Evolutionary conservation across 345 rosid species (phyloP), one percentile per base, ranked within the genome.

Genomic region (Moricandia moricandioides): DNA sequence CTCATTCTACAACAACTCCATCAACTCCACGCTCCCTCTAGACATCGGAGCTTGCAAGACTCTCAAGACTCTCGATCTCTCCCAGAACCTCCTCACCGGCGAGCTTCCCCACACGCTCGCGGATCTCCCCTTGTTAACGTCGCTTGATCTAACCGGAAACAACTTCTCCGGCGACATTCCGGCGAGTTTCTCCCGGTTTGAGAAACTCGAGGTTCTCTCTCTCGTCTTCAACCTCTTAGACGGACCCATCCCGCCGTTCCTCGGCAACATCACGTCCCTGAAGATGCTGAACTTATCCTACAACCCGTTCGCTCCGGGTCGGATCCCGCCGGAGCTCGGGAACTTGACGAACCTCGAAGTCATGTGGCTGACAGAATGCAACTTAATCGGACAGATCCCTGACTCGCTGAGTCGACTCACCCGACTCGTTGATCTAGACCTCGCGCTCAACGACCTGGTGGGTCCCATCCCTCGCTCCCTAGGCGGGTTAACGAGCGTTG

Each of bases 111-210:
- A 34, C 65, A 78, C 89, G 5, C 76, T 95, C 8, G 82, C 92
- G 0, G 85, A 86, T 67, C 86, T 96, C 1, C 85, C 90, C 5
- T 24, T 63, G 34, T 84, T 96, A 6, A 78, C 73, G 1, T 75
- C 73, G 66, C 85, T 96, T 10, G 98, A 92, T 79, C 80, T 96
- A 12, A 82, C 96, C 5, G 96, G 85, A 0, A 92, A 96, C 77
- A 96, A 89, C 75, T 85, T 96, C 80, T 92, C 99, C 55, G 99
- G 99, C 2, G 85, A 86, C 7, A 85, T 96, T 62, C 98, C 99
- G 8, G 83, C 64, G 21, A 82, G 88, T 27, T 91, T 88, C 57
- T 91, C 86, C 0, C 62, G 63, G n/a, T 92, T 96, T 56, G 83
- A 78, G n/a, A 88, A 77, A 6, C 95, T 96, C 11, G 97, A 96